phyloP scores from a whole-genome alignment of 768 basidiomycete genomes.

The Termitomyces sp. region DNA sequence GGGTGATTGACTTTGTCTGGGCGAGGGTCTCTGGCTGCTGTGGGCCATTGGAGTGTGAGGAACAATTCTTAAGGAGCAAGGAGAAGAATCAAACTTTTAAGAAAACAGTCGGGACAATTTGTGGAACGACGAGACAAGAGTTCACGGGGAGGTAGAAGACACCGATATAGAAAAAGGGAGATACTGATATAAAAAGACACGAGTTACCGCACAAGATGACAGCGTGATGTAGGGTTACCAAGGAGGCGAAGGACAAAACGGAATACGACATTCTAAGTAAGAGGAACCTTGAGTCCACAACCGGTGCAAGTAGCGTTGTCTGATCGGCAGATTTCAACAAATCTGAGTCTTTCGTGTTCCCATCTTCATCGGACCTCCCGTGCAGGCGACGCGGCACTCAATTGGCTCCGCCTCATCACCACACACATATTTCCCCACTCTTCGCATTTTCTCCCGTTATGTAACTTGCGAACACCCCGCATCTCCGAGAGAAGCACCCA shows the following conservation, averaged over 20 bases:
- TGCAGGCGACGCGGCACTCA: conserved; percentile 30
- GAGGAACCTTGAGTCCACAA: conserved; percentile 16
- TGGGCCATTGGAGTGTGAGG: conserved; percentile 38
- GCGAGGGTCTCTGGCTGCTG: conserved; percentile 40
- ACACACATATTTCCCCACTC: conserved; percentile 7
- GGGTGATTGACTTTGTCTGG: conserved; percentile 42
- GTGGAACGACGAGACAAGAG: conserved; percentile 25
- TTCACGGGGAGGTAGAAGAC: conserved; percentile 21
- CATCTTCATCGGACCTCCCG: conserved; percentile 35
- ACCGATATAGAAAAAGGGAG: conserved; percentile 28
- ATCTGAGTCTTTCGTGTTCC: conserved; percentile 14
- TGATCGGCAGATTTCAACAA: conserved; percentile 32
- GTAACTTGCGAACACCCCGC: conserved; percentile 10
- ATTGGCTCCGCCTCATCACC: conserved; percentile 24
- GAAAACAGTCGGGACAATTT: conserved; percentile 30
- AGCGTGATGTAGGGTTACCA: conserved; percentile 42
- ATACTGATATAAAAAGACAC: conserved; percentile 29
- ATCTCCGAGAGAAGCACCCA: conserved; percentile 10
- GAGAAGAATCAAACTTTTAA: conserved; percentile 22
- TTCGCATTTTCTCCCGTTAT: neutral
- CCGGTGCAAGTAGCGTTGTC: conserved; percentile 19
- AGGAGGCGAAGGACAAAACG: conserved; percentile 30
- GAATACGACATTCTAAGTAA: conserved; percentile 24
- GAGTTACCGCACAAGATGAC: conserved; percentile 19
- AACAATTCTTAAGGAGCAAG: conserved; percentile 11